Conservation (phyloP, 441 rosid species). For the Geranium incanum region DNA sequence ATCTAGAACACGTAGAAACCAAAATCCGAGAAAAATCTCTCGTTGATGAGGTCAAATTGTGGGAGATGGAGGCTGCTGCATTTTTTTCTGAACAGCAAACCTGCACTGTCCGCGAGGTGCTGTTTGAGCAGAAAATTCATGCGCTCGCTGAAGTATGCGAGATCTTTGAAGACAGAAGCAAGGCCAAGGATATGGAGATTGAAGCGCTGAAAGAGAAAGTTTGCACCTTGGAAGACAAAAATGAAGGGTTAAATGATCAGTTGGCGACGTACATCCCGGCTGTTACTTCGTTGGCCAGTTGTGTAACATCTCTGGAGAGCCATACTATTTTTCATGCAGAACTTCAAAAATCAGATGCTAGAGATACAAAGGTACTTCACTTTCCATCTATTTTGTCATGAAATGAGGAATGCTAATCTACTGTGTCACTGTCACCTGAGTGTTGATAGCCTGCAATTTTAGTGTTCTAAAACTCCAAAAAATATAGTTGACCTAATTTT, state of each 20-base stretch:
- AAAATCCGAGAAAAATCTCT: constrained; percentile 48
- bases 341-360: constrained; percentile 22
- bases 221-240: constrained; percentile 45
- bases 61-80: constrained; percentile 54
- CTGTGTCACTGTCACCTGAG: background rate
- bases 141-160: constrained; percentile 46
- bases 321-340: constrained; percentile 29
- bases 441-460: background rate
- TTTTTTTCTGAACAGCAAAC: constrained; percentile 48
- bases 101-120: constrained; percentile 43
- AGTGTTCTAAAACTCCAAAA: no score
- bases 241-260: constrained; percentile 48
- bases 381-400: constrained; percentile 10
- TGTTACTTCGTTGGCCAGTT: constrained; percentile 46
- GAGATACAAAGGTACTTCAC: constrained; percentile 40
- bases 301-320: constrained; percentile 57
- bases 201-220: constrained; percentile 53
- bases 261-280: constrained; percentile 46
- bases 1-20: constrained; percentile 37
- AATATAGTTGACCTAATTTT: no score
- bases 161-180: constrained; percentile 33
- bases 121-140: constrained; percentile 47
- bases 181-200: constrained; percentile 38
- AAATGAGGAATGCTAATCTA: background rate
- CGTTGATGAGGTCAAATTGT: constrained; percentile 36